Base-by-base conservation (phyloP, 2,329 filamentous ascomycete species). In the Fusarium concolor region DNA sequence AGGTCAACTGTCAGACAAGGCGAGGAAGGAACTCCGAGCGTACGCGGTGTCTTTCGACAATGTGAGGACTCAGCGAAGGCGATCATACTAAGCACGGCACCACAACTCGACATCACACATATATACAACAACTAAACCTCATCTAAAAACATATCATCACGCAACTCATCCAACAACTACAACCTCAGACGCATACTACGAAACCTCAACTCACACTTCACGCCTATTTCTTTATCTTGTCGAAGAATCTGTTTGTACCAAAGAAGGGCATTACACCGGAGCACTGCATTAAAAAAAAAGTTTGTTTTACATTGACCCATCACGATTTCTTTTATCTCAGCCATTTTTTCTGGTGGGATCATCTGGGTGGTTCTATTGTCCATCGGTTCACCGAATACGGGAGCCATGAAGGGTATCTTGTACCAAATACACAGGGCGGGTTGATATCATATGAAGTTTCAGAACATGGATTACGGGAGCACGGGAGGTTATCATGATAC, bases 31-130 rank as follows among this genome's bases (percentile, higher is more conserved):
- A 78, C 87, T 97, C 35, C 89, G 90, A 76, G 90, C 91, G 71
- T 97, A 97, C 79, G 92, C 92, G 70, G 92, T 91, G 76, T 93
- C 92, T 3, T 97, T 97, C 77, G 94, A 97, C 79, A 92, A 94
- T 70, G 90, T 91, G 59, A 87, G 92, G 65, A 76, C 83, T 55
- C 85, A 87, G 73, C 85, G 86, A 70, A 81, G 86, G 74, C 80
- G 89, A 81, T 85, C 86, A 29, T 83, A 85, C 75, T 88, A 84
- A 76, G 64, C 39, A 58, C 56, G n/a, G 57, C 43, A 44, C 45
- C 24, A 54, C 38, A 62, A 69, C 55, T n/a, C 33, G 15, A 35
- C 15, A 35, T n/a, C 26, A 26, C 22, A 61, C 18, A 52, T 12
- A 20, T 22, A 50, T 47, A 54, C 26, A 22, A 43, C 47, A 52